Percentiles rank a stretch among this genome's conserved stretches.
These are phyloP conservation scores for Dendrocalamus latiflorus DNA, from an alignment of 202 grass and related monocot genomes.

Conservation along the genomic window DNA sequence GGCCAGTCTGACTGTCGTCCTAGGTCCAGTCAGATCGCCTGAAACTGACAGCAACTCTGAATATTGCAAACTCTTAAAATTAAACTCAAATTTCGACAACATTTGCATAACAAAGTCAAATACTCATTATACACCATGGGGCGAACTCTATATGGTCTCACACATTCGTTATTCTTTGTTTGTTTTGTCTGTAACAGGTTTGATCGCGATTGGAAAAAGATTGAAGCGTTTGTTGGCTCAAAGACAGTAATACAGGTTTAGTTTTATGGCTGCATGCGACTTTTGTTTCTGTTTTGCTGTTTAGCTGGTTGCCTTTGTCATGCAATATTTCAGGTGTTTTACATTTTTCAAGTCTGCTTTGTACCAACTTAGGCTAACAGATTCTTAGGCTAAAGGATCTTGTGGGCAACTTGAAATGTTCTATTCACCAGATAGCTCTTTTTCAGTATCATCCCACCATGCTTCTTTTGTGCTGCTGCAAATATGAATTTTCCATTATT, in stretches of 20 bases:
- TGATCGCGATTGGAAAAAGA: conserved; percentile 82
- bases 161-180: background rate
- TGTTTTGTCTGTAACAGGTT: conserved; percentile 44
- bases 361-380: background rate
- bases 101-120: no score
- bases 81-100: no score
- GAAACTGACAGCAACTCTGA: no score
- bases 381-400: background rate
- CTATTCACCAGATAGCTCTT: background rate
- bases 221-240: conserved; percentile 60
- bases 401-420: background rate
- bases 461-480: background rate
- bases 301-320: background rate
- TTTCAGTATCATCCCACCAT: background rate
- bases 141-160: no score
- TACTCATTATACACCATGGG: no score
- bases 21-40: no score
- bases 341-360: background rate
- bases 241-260: conserved; percentile 88
- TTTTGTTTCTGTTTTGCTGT: background rate
- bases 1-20: no score
- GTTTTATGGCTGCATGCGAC: background rate
- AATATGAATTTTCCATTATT: background rate
- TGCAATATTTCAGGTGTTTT: background rate
- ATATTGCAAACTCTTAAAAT: no score